phyloP scores from a whole-genome alignment of 202 grass and related monocot genomes.

The Eragrostis tef region DNA sequence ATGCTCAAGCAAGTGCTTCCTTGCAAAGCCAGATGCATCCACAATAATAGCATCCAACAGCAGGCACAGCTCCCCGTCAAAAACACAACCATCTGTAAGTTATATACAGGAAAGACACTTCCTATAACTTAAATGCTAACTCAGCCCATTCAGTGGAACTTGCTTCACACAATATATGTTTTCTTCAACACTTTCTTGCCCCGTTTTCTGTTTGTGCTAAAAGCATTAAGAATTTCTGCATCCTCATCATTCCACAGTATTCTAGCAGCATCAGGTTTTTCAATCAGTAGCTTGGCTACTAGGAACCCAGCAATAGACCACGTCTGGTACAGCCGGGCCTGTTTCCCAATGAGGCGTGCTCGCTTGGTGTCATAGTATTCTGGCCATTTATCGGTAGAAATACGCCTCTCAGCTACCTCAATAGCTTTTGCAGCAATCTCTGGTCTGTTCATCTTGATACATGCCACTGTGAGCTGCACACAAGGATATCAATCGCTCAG shows the following conservation, averaged over 20 bases:
- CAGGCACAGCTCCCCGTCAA: constrained; percentile 35
- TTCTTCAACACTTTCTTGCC: constrained; percentile 87
- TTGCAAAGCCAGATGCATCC: constrained; percentile 61
- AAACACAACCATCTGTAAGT: constrained; percentile 41
- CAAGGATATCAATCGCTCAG: constrained; percentile 20
- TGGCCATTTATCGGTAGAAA: constrained; percentile 82
- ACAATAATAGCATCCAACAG: constrained; percentile 62
- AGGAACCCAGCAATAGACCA: constrained; percentile 90
- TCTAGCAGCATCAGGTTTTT: constrained; percentile 79
- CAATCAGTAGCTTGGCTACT: constrained; percentile 71
- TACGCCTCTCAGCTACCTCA: constrained; percentile 69
- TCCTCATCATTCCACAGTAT: constrained; percentile 91
- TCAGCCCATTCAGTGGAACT: background rate
- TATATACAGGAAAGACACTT: constrained; percentile 49
- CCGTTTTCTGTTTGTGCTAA: constrained; percentile 73
- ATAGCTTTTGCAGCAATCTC: constrained; percentile 85
- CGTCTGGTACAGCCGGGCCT: constrained; percentile 78
- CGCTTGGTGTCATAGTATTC: constrained; percentile 90
- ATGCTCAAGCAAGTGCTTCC: constrained; percentile 38
- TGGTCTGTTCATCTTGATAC: constrained; percentile 87
- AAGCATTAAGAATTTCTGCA: constrained; percentile 79
- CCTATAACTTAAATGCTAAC: constrained; percentile 49
- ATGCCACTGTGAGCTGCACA: constrained; percentile 81
- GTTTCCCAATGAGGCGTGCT: constrained; percentile 87
- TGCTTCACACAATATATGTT: constrained; percentile 76